A percentile compares a stretch with the other conserved stretches of the same genome.
Conservation (phyloP, 2,329 filamentous ascomycete species). For the Xylaria sp. region DNA sequence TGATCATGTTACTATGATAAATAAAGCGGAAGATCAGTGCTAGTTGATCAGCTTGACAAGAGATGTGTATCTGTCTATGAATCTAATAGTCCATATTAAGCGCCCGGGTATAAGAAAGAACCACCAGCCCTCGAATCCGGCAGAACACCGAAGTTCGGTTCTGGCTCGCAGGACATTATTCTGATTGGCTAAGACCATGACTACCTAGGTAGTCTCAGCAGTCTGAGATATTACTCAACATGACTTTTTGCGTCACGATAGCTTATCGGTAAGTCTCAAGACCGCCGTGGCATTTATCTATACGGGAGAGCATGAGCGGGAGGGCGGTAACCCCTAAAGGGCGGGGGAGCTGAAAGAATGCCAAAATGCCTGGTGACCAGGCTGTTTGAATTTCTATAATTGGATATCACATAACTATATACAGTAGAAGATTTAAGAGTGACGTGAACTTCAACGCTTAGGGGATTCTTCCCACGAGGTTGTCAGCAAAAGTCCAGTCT, state of each 20-base stretch:
- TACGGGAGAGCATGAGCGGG: too few relatives aligned
- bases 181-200: neutral
- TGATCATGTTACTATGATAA: neutral
- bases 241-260: too few relatives aligned
- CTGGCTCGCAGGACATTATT: neutral
- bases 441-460: neutral
- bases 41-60: neutral
- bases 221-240: too few relatives aligned
- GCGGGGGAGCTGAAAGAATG: neutral
- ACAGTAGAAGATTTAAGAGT: slow-evolving; percentile 2
- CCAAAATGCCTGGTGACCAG: neutral
- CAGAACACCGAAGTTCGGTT: too few relatives aligned
- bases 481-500: slow-evolving; percentile 52
- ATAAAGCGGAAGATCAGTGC: neutral
- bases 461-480: slow-evolving; percentile 43
- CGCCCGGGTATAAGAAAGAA: too few relatives aligned
- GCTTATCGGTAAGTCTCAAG: too few relatives aligned
- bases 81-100: too few relatives aligned
- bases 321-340: too few relatives aligned
- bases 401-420: slow-evolving; percentile 18
- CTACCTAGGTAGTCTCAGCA: too few relatives aligned
- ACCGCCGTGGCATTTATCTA: too few relatives aligned
- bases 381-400: neutral
- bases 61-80: too few relatives aligned
- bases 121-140: too few relatives aligned